Evolutionary conservation across 495 filamentous ascomycete genomes (phyloP).

Genomic region (Niebla homalea): DNA sequence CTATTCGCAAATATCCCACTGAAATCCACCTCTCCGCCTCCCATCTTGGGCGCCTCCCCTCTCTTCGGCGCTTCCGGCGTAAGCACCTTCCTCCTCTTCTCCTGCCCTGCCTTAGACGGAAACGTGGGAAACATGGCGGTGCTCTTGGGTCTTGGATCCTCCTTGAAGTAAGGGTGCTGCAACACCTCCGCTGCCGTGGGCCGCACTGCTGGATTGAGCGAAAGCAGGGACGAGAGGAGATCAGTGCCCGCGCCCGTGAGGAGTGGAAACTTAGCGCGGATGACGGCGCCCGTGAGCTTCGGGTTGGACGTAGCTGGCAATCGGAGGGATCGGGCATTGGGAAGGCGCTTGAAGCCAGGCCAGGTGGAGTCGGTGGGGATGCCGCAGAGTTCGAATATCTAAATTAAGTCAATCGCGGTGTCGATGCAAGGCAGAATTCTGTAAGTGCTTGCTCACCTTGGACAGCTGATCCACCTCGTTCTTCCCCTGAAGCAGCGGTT

Average conservation of each 20-base stretch:
- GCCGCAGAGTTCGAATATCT: constrained; percentile 83
- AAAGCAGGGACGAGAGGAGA: constrained; percentile 55
- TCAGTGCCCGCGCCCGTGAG: constrained; percentile 61
- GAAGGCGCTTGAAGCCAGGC: constrained; percentile 77
- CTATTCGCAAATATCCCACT: constrained; percentile 63
- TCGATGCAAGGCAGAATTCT: background rate
- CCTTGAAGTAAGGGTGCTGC: constrained; percentile 70
- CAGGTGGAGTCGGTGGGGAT: constrained; percentile 77
- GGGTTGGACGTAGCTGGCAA: constrained; percentile 43
- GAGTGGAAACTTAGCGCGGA: constrained; percentile 64
- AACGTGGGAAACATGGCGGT: constrained; percentile 85
- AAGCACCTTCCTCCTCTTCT: constrained; percentile 56
- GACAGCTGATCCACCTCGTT: constrained; percentile 85
- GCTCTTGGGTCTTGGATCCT: constrained; percentile 78
- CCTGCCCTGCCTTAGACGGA: constrained; percentile 86
- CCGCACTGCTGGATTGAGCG: constrained; percentile 59
- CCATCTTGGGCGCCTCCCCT: constrained; percentile 55
- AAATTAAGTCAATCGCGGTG: too few species aligned
- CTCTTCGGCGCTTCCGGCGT: constrained; percentile 81
- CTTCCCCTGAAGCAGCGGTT: constrained; percentile 77
- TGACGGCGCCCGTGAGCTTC: constrained; percentile 19
- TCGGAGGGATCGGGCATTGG: constrained; percentile 77
- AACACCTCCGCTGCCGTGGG: constrained; percentile 61
- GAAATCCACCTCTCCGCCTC: constrained; percentile 55
- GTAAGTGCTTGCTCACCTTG: constrained; percentile 25